A percentile compares a stretch with the other conserved stretches of the same genome.
Evolutionary conservation across 2,329 filamentous ascomycete species (phyloP).

Genomic region (Ustilaginoidea virens): DNA sequence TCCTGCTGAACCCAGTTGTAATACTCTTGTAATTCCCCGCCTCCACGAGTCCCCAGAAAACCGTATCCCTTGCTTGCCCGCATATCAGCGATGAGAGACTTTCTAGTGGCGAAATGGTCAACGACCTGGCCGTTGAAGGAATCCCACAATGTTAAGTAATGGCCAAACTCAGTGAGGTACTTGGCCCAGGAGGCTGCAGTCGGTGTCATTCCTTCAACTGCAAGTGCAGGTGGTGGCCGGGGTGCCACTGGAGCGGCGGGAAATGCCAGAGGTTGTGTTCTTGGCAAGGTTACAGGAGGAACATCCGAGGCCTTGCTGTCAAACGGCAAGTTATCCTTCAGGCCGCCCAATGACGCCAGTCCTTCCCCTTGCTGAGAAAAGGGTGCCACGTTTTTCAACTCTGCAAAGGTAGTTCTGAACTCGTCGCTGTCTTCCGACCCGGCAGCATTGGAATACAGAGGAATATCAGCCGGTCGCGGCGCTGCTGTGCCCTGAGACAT

Average conservation of each 20-base stretch:
- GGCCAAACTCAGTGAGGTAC: constrained; percentile 36
- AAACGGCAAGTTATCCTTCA: constrained; percentile 42
- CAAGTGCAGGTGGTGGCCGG: constrained; percentile 26
- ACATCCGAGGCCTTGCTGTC: constrained; percentile 32
- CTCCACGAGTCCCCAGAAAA: constrained; percentile 28
- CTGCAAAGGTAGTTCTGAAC: constrained; percentile 36
- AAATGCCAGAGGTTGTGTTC: constrained; percentile 24
- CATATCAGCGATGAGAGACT: constrained; percentile 23
- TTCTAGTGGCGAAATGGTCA: constrained; percentile 38
- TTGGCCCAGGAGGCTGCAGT: constrained; percentile 28
- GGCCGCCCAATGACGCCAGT: constrained; percentile 36
- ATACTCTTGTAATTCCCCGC: constrained; percentile 40
- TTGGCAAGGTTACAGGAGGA: constrained; percentile 20
- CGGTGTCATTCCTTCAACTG: constrained; percentile 27
- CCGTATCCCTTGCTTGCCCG: constrained; percentile 25
- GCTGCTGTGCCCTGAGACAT: constrained; percentile 10
- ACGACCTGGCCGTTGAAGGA: constrained; percentile 36
- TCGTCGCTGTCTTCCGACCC: constrained; percentile 42
- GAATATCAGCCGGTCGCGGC: constrained; percentile 6
- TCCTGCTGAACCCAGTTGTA: constrained; percentile 47
- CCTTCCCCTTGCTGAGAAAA: constrained; percentile 32
- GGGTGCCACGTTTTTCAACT: constrained; percentile 40
- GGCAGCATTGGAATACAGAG: constrained; percentile 19
- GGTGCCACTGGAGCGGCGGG: constrained; percentile 35
- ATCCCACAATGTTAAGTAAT: constrained; percentile 35